Base-by-base conservation (phyloP, 2,329 filamentous ascomycete species). In the Eurotiales sp. region DNA sequence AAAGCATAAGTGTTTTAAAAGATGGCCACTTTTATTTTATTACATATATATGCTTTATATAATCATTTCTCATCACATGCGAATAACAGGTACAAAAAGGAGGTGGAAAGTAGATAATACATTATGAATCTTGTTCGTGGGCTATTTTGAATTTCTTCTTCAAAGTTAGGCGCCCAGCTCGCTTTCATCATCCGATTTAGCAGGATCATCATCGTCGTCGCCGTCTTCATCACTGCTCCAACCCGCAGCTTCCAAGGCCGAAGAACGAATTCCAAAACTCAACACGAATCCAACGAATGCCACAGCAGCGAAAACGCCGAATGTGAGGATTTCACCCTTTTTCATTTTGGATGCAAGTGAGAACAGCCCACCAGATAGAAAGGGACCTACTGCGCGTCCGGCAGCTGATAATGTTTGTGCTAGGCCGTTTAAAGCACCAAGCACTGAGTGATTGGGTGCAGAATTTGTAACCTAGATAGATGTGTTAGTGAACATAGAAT, bases 331-430 rank as follows among this genome's bases (percentile, higher is more conserved):
- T 68, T 96, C 91, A 1, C 93, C 92, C 2, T 85, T 87, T 10
- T 79, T 74, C 4, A 96, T 78, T 44, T 81, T 79, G 0, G 83
- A 86, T 0, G 90, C 86, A 1, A 92, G 74, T 0, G 89, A 89
- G 68, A 95, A 99, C 0, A 99, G 75, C 0, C 85, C 85, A 0
- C 93, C 93, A 0, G 90, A 93, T 0, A 95, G 75, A 58, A 97
- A 91, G 0, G 93, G 93, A 0, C 93, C 93, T 0, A 90, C 81
- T 39, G 91, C 90, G 54, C 93, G 84, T 8, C 93, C 93, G 0
- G 88, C 89, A 0, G 93, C 93, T 0, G 90, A 95, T 0, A 99
- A 82, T 0, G 90, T 96, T 69, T 99, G 93, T 0, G 93, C 93
- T 27, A 97, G 80, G 8, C 93, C 93, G 63, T 99, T 96, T 22